Conservation (phyloP, 495 filamentous ascomycete species). For the Penicillium cataractarum region DNA sequence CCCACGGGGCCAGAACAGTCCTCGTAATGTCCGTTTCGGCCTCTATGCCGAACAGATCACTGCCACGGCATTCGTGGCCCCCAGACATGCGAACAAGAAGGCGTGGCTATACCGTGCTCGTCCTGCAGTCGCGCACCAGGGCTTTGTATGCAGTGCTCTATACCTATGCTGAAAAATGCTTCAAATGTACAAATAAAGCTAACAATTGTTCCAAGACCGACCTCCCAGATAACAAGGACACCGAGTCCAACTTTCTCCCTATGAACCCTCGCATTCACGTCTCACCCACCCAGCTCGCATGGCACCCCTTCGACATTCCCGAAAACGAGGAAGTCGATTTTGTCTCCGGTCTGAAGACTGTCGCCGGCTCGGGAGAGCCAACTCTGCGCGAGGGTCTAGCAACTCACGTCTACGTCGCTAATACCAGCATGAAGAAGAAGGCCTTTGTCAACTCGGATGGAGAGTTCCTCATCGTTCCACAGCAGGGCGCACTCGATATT, state of each 20-base stretch:
- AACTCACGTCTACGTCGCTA: conserved; percentile 50
- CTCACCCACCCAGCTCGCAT: conserved; percentile 57
- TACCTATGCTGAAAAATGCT: background rate
- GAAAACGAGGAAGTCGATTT: conserved; percentile 43
- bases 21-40: conserved; percentile 50
- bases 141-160: conserved; percentile 42
- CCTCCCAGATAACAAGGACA: conserved; percentile 50
- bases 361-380: conserved; percentile 54
- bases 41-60: conserved; percentile 54
- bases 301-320: conserved; percentile 53
- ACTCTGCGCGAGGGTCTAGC: conserved; percentile 53
- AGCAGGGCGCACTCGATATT: conserved; percentile 52
- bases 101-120: conserved; percentile 53
- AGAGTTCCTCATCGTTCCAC: conserved; percentile 52
- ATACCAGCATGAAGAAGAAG: conserved; percentile 49
- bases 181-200: conserved; percentile 11
- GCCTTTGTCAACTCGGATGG: conserved; percentile 55
- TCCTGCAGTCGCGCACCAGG: conserved; percentile 54
- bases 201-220: conserved; percentile 36
- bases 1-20: conserved; percentile 52
- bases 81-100: conserved; percentile 52
- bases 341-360: conserved; percentile 49
- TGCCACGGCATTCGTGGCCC: conserved; percentile 51
- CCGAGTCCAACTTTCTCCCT: conserved; percentile 51
- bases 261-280: conserved; percentile 61